Evolutionary conservation across 805 yeast species (phyloP).

Genomic region (Saturnispora ahearnii): DNA sequence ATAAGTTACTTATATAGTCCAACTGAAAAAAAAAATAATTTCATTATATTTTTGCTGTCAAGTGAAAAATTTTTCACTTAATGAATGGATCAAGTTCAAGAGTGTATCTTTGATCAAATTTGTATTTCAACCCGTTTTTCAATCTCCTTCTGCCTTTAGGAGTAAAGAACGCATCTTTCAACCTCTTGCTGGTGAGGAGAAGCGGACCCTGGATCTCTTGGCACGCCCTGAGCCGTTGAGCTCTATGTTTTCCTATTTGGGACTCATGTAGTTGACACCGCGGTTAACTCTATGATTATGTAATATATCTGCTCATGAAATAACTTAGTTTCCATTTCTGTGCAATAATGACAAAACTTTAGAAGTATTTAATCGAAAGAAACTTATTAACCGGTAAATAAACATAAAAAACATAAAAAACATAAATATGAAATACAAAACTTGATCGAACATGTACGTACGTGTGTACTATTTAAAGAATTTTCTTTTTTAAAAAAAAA

Average conservation of each 20-base stretch:
- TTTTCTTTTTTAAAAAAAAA: neutral
- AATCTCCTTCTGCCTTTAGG: neutral
- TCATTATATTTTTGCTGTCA: neutral
- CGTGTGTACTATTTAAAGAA: neutral
- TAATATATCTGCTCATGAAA: too few relatives aligned
- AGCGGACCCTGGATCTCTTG: constrained; percentile 1
- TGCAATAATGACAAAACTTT: neutral
- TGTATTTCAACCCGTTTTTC: neutral
- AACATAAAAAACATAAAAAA: neutral
- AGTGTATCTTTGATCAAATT: too few relatives aligned
- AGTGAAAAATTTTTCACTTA: constrained; percentile 1
- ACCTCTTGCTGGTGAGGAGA: neutral
- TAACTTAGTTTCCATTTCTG: too few relatives aligned
- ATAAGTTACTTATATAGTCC: neutral
- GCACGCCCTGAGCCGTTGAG: neutral
- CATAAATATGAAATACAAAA: neutral
- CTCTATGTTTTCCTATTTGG: neutral
- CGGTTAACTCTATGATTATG: neutral
- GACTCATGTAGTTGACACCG: neutral
- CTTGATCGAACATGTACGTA: neutral
- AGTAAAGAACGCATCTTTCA: neutral
- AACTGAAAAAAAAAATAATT: neutral
- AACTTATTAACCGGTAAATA: neutral
- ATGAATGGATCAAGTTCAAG: too few relatives aligned
- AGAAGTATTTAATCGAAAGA: neutral